These are phyloP conservation scores for Bruguiera gymnorhiza DNA, from an alignment of 345 rosid genomes.

Conservation along the genomic window DNA sequence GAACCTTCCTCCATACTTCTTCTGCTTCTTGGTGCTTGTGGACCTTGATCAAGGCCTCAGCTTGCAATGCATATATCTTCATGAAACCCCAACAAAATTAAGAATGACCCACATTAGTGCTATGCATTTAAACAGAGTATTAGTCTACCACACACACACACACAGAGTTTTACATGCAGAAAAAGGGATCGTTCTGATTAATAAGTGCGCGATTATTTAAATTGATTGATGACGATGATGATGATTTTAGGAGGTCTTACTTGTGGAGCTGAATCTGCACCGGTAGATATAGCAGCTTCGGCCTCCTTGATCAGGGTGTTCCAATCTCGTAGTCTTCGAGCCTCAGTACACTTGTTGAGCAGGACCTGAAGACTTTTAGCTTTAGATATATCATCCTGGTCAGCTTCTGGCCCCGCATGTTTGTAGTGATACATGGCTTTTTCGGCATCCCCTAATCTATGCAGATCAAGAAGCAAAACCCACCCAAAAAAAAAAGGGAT, in stretches of 20 bases:
- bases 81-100: background rate
- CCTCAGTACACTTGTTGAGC: constrained; percentile 67
- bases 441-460: constrained; percentile 85
- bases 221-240: background rate
- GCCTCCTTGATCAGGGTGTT: constrained; percentile 56
- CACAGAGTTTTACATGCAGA: too few relatives aligned
- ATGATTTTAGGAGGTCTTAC: constrained; percentile 23
- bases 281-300: constrained; percentile 47
- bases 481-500: background rate
- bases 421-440: constrained; percentile 81
- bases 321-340: constrained; percentile 67
- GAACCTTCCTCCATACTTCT: constrained; percentile 48
- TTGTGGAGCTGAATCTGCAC: constrained; percentile 91
- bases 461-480: background rate
- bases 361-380: constrained; percentile 54
- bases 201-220: too few relatives aligned
- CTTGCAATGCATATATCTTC: constrained; percentile 77
- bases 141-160: too few relatives aligned
- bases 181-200: too few relatives aligned
- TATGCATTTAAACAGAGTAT: too few relatives aligned
- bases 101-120: background rate
- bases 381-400: constrained; percentile 60
- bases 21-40: constrained; percentile 79
- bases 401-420: constrained; percentile 85
- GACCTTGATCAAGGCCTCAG: constrained; percentile 77